Evolutionary conservation across 2,329 filamentous ascomycete species (phyloP), one percentile per base, ranked within the genome.

Genomic region (Thielaviopsis punctulata): DNA sequence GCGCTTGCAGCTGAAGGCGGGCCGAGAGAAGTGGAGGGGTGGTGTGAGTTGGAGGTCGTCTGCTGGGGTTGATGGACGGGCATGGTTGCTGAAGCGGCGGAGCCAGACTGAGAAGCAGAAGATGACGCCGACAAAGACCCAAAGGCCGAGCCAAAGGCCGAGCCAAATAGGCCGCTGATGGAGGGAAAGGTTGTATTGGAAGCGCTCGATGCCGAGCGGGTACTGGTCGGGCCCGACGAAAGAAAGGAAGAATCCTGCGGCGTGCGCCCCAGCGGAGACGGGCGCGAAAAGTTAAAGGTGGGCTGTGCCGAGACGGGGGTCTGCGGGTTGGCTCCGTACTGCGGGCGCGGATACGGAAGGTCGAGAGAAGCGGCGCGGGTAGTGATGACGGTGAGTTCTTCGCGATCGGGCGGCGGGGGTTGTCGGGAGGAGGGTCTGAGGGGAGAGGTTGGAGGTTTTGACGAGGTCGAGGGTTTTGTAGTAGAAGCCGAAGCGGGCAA

Each of bases 331-430:
- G 24, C 25, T 13, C 19, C 33, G 39, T 22, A 43, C 22, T 43
- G 47, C 5, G 53, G 50, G 25, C 47, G 53, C 25, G 53, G 53
- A 30, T 55, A 52, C 21, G 49, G 49, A n/a, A 51, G 49, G 25
- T 55, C 53, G 39, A 55, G 49, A 27, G 53, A 55, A 25, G 53
- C 53, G 33, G 56, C 52, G 22, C 54, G 55, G 45, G 75, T 76
- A 2, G 78, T 80, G 21, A 84, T 82, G 47, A 89, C 69, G 21
- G 75, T 80, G 43, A 84, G 78, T 62, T 89, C 84, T 61, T 81
- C 77, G 60, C 85, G 85, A 62, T 85, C 83, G 8, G 77, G 84
- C 58, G 82, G 77, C 56, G 85, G 85, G 60, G 84, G 76, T 58
- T 80, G 81, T 66, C 81, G 63, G 76, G 66, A 71, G 83, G n/a